Evolutionary conservation across 2,329 filamentous ascomycete genomes (phyloP).

Genomic region (Rutstroemia sp.): DNA sequence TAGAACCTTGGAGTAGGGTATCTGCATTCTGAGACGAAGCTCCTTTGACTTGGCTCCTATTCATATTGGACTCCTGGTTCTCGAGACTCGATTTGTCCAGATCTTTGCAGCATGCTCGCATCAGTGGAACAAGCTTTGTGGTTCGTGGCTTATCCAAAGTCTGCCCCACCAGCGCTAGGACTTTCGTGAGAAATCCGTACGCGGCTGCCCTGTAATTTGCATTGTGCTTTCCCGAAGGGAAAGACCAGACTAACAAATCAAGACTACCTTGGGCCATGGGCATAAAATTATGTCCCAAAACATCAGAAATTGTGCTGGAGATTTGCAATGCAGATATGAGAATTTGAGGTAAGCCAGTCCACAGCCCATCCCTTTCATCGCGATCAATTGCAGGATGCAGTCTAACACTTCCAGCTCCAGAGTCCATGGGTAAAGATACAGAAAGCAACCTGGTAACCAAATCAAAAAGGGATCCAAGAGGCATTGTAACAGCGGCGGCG

Average conservation of each 20-base stretch:
- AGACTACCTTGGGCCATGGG: conserved; percentile 57
- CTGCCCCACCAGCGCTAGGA: conserved; percentile 49
- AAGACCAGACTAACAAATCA: conserved; percentile 66
- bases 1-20: conserved; percentile 47
- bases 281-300: conserved; percentile 50
- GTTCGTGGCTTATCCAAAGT: conserved; percentile 60
- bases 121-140: conserved; percentile 51
- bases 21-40: conserved; percentile 56
- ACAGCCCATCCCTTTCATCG: conserved; percentile 77
- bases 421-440: conserved; percentile 41
- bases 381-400: conserved; percentile 66
- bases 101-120: conserved; percentile 68
- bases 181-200: conserved; percentile 50
- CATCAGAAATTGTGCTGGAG: conserved; percentile 46
- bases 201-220: conserved; percentile 49
- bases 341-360: conserved; percentile 63
- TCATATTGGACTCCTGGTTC: conserved; percentile 19
- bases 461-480: conserved; percentile 61
- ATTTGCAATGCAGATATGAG: conserved; percentile 65
- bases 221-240: conserved; percentile 48
- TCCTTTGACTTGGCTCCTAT: conserved; percentile 26
- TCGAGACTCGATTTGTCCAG: conserved; percentile 45
- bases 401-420: conserved; percentile 34
- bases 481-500: conserved; percentile 56
- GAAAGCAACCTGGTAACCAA: conserved; percentile 63